Evolutionary conservation across 2,329 filamentous ascomycete species (phyloP), one percentile per base, ranked within the genome.

Genomic region (Zymoseptoria crescenta): DNA sequence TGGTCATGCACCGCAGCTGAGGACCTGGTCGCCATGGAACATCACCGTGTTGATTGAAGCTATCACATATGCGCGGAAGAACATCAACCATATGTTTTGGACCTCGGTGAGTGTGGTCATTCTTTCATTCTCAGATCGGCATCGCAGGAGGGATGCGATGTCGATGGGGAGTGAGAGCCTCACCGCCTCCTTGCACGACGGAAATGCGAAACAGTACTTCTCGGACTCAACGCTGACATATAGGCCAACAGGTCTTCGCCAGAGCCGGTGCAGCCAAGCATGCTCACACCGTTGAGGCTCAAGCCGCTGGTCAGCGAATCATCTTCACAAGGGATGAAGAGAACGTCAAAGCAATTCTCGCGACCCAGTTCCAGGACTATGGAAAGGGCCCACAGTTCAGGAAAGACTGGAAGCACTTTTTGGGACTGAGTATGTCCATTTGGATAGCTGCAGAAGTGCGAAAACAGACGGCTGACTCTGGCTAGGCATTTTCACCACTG

Each of bases 331-430:
- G 83, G 4, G 91, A 96, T 65, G 88, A 88, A 0, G 90, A 95
- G 69, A 96, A 96, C 70, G 88, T 96, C 77, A 96, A 96, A 73
- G 89, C 92, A 5, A 81, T 96, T 21, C 79, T 96, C n/a, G 89
- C 91, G 0, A 88, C 87, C 1, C 90, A 96, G 70, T 96, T 96
- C 70, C 75, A 76, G 49, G 89, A 96, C 69, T 96, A 86, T 70
- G 92, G 91, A 67, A 91, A 96, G 72, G 91, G 91, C 6, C 75
- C 84, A 62, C 74, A 79, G 21, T 96, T 96, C 75, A 87, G 92
- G 67, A 66, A 74, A 8, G 87, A 91, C 55, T 95, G 88, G 87
- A 80, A 83, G 59, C 24, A 85, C 13, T 95, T 89, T 63, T 77
- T 96, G 20, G 88, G 88, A 24, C 82, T 90, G 67, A 83, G 84